Conservation (phyloP, 78 protist species). For the Dictyostelium capitatum region DNA sequence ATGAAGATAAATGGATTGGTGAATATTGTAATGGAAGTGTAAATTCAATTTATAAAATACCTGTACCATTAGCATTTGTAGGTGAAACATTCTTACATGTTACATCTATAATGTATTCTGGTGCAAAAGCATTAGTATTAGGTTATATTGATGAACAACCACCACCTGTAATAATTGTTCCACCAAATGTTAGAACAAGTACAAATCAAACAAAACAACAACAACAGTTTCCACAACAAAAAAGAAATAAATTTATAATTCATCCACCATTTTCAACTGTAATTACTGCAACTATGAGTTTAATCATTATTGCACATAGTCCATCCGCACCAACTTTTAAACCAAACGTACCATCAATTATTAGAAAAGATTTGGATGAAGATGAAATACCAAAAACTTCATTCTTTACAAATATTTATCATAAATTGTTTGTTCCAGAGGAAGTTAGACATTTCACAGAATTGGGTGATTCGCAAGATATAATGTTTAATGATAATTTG, state of each 20-base stretch:
- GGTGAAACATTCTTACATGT: slow-evolving; percentile 57
- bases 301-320: slow-evolving; percentile 78
- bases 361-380: slow-evolving; percentile 28
- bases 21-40: slow-evolving; percentile 66
- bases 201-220: neutral
- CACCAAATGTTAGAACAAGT: slow-evolving; percentile 6
- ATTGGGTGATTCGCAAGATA: slow-evolving; percentile 30
- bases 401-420: slow-evolving; percentile 15
- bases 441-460: slow-evolving; percentile 31
- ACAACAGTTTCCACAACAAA: neutral
- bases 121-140: slow-evolving; percentile 53
- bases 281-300: slow-evolving; percentile 37
- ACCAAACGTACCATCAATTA: slow-evolving; percentile 79
- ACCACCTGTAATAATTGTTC: neutral
- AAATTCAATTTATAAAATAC: slow-evolving; percentile 61
- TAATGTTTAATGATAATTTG: slow-evolving; percentile 30
- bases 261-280: slow-evolving; percentile 77
- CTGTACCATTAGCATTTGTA: slow-evolving; percentile 52
- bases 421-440: slow-evolving; percentile 66
- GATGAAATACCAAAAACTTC: slow-evolving; percentile 12
- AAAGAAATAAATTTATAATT: slow-evolving; percentile 17
- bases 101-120: slow-evolving; percentile 37
- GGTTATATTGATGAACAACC: slow-evolving; percentile 41
- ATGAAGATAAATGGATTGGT: slow-evolving; percentile 61
- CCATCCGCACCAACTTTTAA: slow-evolving; percentile 78